Evolutionary conservation across 805 yeast species (phyloP).

Genomic region (Wickerhamiella nectarea): DNA sequence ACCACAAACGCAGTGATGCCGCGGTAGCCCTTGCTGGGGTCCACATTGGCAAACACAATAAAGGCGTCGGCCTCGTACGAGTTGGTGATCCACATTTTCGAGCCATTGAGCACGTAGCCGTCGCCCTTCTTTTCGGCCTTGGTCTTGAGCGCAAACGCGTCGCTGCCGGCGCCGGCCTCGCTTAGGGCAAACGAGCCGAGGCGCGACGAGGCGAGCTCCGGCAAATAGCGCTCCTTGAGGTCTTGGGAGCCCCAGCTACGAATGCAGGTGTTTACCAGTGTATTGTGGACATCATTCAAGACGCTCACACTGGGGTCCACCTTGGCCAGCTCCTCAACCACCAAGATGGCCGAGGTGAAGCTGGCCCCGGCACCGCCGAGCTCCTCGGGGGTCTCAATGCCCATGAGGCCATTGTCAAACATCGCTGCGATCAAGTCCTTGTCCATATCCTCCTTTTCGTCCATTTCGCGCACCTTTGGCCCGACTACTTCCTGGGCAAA

Average conservation of each 20-base stretch:
- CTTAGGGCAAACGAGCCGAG: constrained; percentile 31
- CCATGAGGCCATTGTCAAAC: constrained; percentile 32
- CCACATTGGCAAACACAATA: constrained; percentile 30
- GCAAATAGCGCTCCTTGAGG: constrained; percentile 29
- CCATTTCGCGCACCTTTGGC: constrained; percentile 30
- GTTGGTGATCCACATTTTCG: constrained; percentile 36
- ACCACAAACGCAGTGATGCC: constrained; percentile 34
- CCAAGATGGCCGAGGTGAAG: constrained; percentile 33
- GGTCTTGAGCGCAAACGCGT: constrained; percentile 32
- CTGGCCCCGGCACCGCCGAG: constrained; percentile 34
- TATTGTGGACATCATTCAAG: constrained; percentile 34
- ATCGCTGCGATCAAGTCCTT: constrained; percentile 14
- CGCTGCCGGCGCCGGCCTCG: constrained; percentile 32
- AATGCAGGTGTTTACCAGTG: constrained; percentile 31
- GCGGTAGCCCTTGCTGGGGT: constrained; percentile 31
- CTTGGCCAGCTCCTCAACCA: constrained; percentile 33
- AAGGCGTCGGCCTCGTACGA: constrained; percentile 32
- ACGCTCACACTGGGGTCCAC: constrained; percentile 33
- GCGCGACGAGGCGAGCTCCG: constrained; percentile 26
- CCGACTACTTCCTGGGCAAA: constrained; percentile 30
- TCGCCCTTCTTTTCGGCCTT: constrained; percentile 28
- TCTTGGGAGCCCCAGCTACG: constrained; percentile 29
- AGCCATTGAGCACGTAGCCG: constrained; percentile 30
- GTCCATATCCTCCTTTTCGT: constrained; percentile 21
- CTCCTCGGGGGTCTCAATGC: constrained; percentile 35